Percentiles rank a stretch among this genome's conserved stretches.
Evolutionary conservation across 2,329 filamentous ascomycete genomes (phyloP).

Genomic region (Dothideomycetes sp.): DNA sequence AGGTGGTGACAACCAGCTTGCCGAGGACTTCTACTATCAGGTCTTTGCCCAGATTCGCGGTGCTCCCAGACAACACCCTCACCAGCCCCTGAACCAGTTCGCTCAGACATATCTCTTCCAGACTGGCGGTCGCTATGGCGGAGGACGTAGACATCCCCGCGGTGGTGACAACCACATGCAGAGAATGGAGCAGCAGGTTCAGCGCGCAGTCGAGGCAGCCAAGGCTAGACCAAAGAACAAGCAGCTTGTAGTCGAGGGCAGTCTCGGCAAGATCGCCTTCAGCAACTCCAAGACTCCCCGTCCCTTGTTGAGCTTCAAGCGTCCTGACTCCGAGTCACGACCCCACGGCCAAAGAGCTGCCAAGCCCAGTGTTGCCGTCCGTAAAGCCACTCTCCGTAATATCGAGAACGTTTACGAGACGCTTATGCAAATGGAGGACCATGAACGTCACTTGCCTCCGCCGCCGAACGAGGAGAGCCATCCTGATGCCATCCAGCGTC

Average conservation of each 20-base stretch:
- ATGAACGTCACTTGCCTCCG: conserved; percentile 70
- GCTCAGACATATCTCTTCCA: conserved; percentile 97
- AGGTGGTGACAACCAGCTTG: conserved; percentile 68
- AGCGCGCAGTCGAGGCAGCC: conserved; percentile 90
- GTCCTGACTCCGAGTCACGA: conserved; percentile 59
- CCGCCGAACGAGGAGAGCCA: conserved; percentile 56
- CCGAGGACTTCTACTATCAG: conserved; percentile 97
- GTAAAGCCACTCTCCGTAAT: conserved; percentile 73
- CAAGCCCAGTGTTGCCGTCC: conserved; percentile 53
- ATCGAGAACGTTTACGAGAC: conserved; percentile 83
- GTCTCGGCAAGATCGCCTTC: conserved; percentile 94
- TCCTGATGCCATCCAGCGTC: conserved; percentile 59
- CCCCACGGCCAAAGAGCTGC: conserved; percentile 39
- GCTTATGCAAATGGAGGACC: conserved; percentile 89
- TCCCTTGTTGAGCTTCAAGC: conserved; percentile 90
- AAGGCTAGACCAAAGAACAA: conserved; percentile 98
- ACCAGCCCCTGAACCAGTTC: conserved; percentile 89
- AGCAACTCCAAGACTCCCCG: conserved; percentile 98
- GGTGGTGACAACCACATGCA: conserved; percentile 96
- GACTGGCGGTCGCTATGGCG: conserved; percentile 74
- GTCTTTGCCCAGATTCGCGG: conserved; percentile 92
- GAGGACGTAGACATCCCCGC: conserved; percentile 59
- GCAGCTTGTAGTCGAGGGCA: conserved; percentile 91
- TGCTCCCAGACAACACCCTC: conserved; percentile 79
- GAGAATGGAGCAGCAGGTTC: conserved; percentile 98